phyloP scores from a whole-genome alignment of 768 basidiomycete species.

The Sporobolomyces phaffii region DNA sequence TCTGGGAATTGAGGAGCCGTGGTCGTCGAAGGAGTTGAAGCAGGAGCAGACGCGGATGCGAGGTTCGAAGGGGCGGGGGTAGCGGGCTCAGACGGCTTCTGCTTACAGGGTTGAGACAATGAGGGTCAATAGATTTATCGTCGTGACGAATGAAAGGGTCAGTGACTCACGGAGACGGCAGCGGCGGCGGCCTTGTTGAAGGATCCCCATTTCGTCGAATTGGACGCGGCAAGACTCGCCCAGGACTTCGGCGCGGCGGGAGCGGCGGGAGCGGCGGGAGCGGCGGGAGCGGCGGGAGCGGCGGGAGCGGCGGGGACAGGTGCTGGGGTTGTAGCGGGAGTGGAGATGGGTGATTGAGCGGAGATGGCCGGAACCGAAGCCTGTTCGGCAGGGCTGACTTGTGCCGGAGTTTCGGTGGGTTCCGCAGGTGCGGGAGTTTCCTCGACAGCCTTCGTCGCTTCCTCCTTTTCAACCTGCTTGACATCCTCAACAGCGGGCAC shows the following conservation, averaged over 20 bases:
- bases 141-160: conserved; percentile 1
- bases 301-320: background rate
- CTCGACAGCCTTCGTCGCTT: background rate
- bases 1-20: conserved; percentile 44
- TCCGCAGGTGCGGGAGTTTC: background rate
- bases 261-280: conserved; percentile 43
- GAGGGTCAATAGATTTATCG: too few species aligned
- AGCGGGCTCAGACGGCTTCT: background rate
- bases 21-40: background rate
- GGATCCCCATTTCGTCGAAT: conserved; percentile 75
- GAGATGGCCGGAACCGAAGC: background rate
- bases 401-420: background rate
- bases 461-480: conserved; percentile 12
- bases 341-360: background rate
- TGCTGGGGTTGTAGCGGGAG: background rate
- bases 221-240: conserved; percentile 84
- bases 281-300: conserved; percentile 42
- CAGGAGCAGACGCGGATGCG: background rate
- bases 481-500: background rate
- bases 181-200: conserved; percentile 75
- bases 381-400: too few species aligned
- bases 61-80: conserved; percentile 16
- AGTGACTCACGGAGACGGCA: conserved; percentile 39
- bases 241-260: conserved; percentile 66
- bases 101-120: background rate